Conservation (phyloP, 768 basidiomycete genomes). For the Tulasnella sp. region DNA sequence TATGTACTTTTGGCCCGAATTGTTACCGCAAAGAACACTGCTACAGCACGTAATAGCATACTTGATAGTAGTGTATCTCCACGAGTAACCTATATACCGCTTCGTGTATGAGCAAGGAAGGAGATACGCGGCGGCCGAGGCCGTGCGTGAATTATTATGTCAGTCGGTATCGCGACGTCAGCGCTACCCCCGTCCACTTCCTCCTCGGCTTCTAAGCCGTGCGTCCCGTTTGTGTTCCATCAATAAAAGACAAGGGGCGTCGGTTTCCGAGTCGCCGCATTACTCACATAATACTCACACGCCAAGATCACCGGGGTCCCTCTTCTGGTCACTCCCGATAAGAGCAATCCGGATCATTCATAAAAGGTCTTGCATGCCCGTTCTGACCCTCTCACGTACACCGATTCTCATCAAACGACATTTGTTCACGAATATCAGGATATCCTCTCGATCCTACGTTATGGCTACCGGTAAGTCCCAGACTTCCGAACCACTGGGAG, state of each 20-base stretch:
- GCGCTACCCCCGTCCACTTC: no score
- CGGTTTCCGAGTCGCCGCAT: background rate
- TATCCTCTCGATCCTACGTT: background rate
- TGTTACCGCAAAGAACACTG: no score
- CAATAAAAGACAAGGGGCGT: background rate
- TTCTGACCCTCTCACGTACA: background rate
- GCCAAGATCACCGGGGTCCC: background rate
- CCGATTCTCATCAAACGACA: background rate
- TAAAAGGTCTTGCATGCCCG: background rate
- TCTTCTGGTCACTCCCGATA: background rate
- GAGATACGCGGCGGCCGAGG: no score
- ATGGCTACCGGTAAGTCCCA: background rate
- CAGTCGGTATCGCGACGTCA: no score
- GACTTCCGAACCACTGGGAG: background rate
- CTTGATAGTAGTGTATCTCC: no score
- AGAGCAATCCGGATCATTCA: background rate
- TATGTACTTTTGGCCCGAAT: no score
- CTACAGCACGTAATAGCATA: no score
- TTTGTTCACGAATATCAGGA: background rate
- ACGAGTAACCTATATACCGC: no score
- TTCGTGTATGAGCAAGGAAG: no score
- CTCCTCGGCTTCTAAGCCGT: background rate
- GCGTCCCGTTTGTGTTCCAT: background rate
- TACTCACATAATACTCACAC: background rate
- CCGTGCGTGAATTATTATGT: no score